Evolutionary conservation across 2,329 filamentous ascomycete genomes (phyloP), one percentile per base, ranked within the genome.

Genomic region (Aspergillus sp.): DNA sequence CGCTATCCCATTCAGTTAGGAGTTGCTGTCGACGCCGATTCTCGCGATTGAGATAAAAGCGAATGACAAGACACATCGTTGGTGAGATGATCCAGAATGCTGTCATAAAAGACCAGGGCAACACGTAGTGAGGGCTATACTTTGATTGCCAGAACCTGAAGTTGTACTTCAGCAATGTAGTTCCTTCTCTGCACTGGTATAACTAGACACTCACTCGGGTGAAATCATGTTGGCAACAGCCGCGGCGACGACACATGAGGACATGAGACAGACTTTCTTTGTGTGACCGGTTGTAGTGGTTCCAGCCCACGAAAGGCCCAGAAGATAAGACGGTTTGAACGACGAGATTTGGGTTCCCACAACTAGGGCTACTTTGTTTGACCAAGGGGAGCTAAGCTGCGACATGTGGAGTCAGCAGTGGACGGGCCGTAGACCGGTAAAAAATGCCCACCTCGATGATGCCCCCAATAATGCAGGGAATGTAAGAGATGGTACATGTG

Each of bases 281-380:
- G 47, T 49, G 27, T 49, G 47, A 2, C 47, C 47, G 8, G 43
- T 49, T 2, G 47, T 49, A 7, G 47, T 49, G 9, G 47, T 49
- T 4, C 43, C 47, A 6, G 57, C 57, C 57, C 57, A 61, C 26
- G 55, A 58, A 7, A 61, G 50, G 6, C 57, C 57, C 5, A 59
- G 48, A 7, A 61, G 50, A 40, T 60, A 61, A 2, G 58, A 61
- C 1, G 57, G 58, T 47, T 61, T 61, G 42, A 61, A 61, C 2
- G 58, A 60, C 6, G 58, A 60, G 28, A 61, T 57, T 36, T 61
- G 57, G 3, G 58, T 59, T 7, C 58, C 58, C 4, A 61, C 57
- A 2, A 61, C 55, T 7, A 61, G 51, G 2, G 57, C 57, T 35
- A 61, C 48, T 33, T 61, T 61, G 45, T 61, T 57, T 4, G 54